Evolutionary conservation across 1,139 yeast genomes (phyloP), one percentile per base, ranked within the genome.

Genomic region (Debaryomyces sp.): DNA sequence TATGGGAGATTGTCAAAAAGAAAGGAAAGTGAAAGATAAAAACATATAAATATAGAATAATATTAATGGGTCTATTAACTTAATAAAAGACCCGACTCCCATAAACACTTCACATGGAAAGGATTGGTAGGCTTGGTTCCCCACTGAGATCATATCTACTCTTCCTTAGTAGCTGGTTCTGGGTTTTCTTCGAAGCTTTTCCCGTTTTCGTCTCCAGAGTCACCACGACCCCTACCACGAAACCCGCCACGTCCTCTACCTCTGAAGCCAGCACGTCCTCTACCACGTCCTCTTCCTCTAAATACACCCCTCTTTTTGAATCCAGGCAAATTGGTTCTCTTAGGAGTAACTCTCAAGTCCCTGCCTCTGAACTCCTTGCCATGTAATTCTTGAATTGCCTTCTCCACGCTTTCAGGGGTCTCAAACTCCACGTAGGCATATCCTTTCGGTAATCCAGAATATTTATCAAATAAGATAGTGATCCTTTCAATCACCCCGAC

Each of bases 391-490:
- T 59, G 64, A 53, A 74, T 68, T 15, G 80, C 77, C 48, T 59
- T 59, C 32, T 61, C 50, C 5, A 67, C 77, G 41, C 67, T 61
- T 27, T 61, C 72, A 3, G 43, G 46, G 15, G 48, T 56, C 38
- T 63, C 68, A 57, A 72, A 75, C 53, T 75, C 78, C 48, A 75
- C 65, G 50, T 74, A 75, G 4, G 80, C 80, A 50, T 71, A 73
- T n/a, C 80, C 80, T 56, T 73, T 75, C 4, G 79, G 76, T 35
- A 67, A 60, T 2, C 78, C 77, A 3, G 72, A 60, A 54, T 51
- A 64, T 46, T 66, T 63, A 54, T 74, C 76, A 47, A 73, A 70
- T 50, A 73, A 62, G 38, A 75, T 71, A 17, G 79, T 75, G 12
- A 75, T 67, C 46, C 77, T 55, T 51, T 70, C 73, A 52, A 74